A percentile compares a stretch with the other conserved stretches of the same genome.
These are phyloP conservation scores for Brassica juncea DNA, from an alignment of 345 rosid genomes.

Conservation along the genomic window DNA sequence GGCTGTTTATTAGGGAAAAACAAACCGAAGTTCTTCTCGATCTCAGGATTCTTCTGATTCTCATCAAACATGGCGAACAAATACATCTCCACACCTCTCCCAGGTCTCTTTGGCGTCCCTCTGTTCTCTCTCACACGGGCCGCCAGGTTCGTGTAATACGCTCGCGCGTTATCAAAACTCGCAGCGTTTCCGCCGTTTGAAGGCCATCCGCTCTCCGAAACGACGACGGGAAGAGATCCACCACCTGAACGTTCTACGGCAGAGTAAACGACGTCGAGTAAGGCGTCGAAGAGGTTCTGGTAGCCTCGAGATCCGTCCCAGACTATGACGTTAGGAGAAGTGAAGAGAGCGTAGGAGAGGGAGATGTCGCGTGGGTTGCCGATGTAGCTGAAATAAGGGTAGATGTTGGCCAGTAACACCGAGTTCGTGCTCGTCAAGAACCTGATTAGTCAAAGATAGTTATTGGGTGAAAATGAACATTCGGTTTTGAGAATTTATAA, in stretches of 20 bases:
- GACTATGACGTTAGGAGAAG: slow-evolving; percentile 35
- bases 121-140: slow-evolving; percentile 30
- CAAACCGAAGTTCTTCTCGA: slow-evolving; percentile 40
- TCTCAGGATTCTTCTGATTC: slow-evolving; percentile 39
- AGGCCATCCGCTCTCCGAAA: slow-evolving; percentile 48
- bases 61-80: slow-evolving; percentile 44
- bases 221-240: slow-evolving; percentile 26
- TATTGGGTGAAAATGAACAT: background rate
- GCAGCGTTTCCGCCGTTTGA: slow-evolving; percentile 36
- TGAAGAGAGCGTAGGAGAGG: slow-evolving; percentile 50
- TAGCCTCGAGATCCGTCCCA: slow-evolving; percentile 42
- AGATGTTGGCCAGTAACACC: slow-evolving; percentile 47
- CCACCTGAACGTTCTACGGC: slow-evolving; percentile 37
- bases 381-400: slow-evolving; percentile 43
- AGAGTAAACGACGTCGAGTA: slow-evolving; percentile 26
- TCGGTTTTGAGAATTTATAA: background rate
- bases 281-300: slow-evolving; percentile 42
- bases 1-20: slow-evolving; percentile 40
- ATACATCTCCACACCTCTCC: slow-evolving; percentile 39
- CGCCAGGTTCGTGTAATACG: slow-evolving; percentile 35
- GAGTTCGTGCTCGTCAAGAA: slow-evolving; percentile 40
- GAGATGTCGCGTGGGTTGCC: slow-evolving; percentile 27
- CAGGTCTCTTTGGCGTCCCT: slow-evolving; percentile 45
- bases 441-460: background rate
- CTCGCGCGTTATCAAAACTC: slow-evolving; percentile 25